These are phyloP conservation scores for Ensete glaucum DNA, from an alignment of 176 grass and related monocot genomes.

Conservation along the genomic window DNA sequence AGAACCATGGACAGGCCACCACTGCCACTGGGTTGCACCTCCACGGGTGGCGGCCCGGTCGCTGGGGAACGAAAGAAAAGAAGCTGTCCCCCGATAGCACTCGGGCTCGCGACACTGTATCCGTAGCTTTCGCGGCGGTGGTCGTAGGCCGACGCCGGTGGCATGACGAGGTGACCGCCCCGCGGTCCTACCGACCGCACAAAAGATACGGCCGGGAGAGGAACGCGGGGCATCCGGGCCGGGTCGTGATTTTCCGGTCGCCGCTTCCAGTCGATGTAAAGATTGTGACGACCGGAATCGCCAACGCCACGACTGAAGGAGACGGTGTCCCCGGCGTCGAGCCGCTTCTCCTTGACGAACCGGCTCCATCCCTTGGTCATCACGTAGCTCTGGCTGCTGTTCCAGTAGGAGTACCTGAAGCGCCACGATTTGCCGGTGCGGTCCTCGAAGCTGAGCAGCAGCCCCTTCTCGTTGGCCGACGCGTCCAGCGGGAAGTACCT, in stretches of 20 bases:
- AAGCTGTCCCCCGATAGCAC: background rate
- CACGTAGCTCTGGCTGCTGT: conserved; percentile 99
- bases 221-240: conserved; percentile 23
- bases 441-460: conserved; percentile 87
- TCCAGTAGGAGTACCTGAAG: conserved; percentile 98
- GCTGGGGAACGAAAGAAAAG: background rate
- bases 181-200: conserved; percentile 33
- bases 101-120: conserved; percentile 11
- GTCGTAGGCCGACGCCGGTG: background rate
- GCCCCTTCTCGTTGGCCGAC: conserved; percentile 39
- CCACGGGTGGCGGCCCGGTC: conserved; percentile 22
- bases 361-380: conserved; percentile 98
- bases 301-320: conserved; percentile 42
- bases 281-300: conserved; percentile 26
- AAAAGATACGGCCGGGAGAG: conserved; percentile 2
- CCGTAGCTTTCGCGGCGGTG: conserved; percentile 5
- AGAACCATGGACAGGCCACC: conserved; percentile 36
- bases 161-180: conserved; percentile 8
- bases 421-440: conserved; percentile 59
- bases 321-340: conserved; percentile 75
- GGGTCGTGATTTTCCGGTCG: conserved; percentile 27
- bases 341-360: conserved; percentile 90
- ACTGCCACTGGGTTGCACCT: conserved; percentile 21
- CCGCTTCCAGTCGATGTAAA: conserved; percentile 83
- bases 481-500: conserved; percentile 64